Conservation (phyloP, 345 rosid species). For the Kandelia obovata region DNA sequence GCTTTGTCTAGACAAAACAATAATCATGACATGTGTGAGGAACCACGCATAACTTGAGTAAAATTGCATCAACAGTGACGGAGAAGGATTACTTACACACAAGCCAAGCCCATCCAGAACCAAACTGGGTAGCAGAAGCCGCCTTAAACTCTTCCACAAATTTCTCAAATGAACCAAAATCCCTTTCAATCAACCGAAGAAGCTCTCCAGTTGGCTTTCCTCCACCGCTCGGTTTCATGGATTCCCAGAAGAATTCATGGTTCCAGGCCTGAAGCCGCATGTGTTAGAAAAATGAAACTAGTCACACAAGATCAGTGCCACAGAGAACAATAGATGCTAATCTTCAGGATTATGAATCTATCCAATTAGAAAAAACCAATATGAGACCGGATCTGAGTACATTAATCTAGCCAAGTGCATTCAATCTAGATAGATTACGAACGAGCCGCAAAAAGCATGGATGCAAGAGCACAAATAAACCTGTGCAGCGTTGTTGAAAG, state of each 20-base stretch:
- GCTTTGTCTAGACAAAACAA: constrained; percentile 59
- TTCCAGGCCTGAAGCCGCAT: constrained; percentile 67
- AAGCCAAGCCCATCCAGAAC: constrained; percentile 99
- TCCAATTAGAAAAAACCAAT: no score
- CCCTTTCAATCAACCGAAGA: constrained; percentile 66
- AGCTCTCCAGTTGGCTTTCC: constrained; percentile 86
- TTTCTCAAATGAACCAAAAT: constrained; percentile 71
- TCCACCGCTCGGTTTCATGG: constrained; percentile 87
- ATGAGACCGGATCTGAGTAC: no score
- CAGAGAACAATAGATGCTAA: no score
- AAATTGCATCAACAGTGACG: neutral
- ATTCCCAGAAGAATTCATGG: constrained; percentile 93
- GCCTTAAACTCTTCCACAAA: constrained; percentile 52
- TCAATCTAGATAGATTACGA: neutral
- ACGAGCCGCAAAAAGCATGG: neutral
- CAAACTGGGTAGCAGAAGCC: constrained; percentile 81
- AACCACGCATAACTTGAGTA: no score
- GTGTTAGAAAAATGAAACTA: no score
- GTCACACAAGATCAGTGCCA: no score
- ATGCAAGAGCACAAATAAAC: constrained; percentile 25
- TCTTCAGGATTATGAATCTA: no score
- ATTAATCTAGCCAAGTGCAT: no score
- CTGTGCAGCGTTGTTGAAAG: constrained; percentile 95
- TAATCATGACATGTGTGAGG: no score
- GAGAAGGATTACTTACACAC: constrained; percentile 49